Evolutionary conservation across 208 protist species (phyloP), one percentile per base, ranked within the genome.

Genomic region (Strigomonas culicis): DNA sequence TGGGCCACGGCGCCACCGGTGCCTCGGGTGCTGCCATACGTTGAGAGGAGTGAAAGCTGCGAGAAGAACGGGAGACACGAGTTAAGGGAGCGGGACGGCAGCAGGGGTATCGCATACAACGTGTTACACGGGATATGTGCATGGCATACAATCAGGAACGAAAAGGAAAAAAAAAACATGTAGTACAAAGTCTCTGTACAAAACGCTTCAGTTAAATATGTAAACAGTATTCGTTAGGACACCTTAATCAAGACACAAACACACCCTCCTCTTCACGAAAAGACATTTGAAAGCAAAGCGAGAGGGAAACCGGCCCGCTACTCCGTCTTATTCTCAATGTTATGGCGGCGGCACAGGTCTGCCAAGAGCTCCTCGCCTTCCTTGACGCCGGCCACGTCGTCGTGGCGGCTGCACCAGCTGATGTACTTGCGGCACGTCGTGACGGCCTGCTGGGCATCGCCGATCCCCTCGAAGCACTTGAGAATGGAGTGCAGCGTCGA

Each of bases 391-490:
- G 49, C 72, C 28, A 56, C 75, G 60, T 96, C 90, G 1, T 86
- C 53, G 66, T 93, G 86, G 0, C 90, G 82, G 41, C 57, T 65
- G 70, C 90, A 96, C 86, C 87, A 96, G 70, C 86, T 86, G 53
- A 93, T 74, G 69, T 94, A 93, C 74, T 96, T 96, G 63, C 80
- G 77, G 28, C 77, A 84, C 19, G 90, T 94, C 22, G 78, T 74
- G 17, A 90, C 73, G 10, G 90, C 90, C 72, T 96, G 90, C 17
- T 72, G 53, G 21, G 72, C 70, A 56, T 96, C 90, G 15, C 73
- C 71, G n/a, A 96, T 74, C n/a, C 82, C 87, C 55, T 92, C 88
- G 65, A 96, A 96, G 68, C 86, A 96, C 19, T 79, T 57, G 46
- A 93, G 25, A 27, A 94, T 85, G 27, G 69, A 58, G 60, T 77